Conservation (phyloP, 2,329 filamentous ascomycete species). For the Boeremia exigua region DNA sequence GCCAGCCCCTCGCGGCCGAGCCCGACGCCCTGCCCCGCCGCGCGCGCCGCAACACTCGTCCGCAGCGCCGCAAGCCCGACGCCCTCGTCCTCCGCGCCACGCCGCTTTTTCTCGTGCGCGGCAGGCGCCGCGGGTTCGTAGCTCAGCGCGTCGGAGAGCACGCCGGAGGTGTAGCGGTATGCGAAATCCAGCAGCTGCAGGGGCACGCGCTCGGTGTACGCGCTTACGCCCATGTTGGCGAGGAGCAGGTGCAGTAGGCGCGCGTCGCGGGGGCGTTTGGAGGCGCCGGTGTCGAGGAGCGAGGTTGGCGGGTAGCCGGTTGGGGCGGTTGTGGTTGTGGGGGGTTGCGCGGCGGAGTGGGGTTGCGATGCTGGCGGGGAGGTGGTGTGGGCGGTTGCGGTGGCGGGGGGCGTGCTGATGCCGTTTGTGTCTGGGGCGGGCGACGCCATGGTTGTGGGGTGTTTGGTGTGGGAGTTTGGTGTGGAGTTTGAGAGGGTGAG, state of each 20-base stretch:
- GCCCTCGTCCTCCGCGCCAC: slow-evolving; percentile 43
- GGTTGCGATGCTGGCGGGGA: slow-evolving; percentile 39
- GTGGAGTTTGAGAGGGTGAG: too few relatives aligned
- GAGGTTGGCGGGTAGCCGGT: slow-evolving; percentile 43
- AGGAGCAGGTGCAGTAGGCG: slow-evolving; percentile 82
- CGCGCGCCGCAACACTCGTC: slow-evolving; percentile 72
- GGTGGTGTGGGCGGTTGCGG: slow-evolving; percentile 37
- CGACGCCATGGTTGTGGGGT: slow-evolving; percentile 43
- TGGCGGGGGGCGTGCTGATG: slow-evolving; percentile 48
- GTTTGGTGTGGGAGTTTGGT: slow-evolving; percentile 9
- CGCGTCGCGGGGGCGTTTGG: slow-evolving; percentile 73
- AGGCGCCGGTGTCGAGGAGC: slow-evolving; percentile 38
- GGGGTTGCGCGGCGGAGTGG: slow-evolving; percentile 19
- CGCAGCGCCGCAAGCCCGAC: slow-evolving; percentile 72
- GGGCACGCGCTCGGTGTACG: slow-evolving; percentile 82
- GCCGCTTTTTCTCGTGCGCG: slow-evolving; percentile 30
- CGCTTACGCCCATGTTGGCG: slow-evolving; percentile 76
- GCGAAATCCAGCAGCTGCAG: slow-evolving; percentile 84
- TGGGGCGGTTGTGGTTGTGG: slow-evolving; percentile 23
- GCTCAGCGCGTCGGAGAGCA: slow-evolving; percentile 67
- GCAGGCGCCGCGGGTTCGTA: slow-evolving; percentile 40
- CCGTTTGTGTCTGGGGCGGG: slow-evolving; percentile 47
- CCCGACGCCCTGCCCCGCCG: slow-evolving; percentile 56
- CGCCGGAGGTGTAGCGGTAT: slow-evolving; percentile 77
- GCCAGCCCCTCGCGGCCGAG: slow-evolving; percentile 77